A percentile compares a stretch with the other conserved stretches of the same genome.
Evolutionary conservation across 192 early-diverging fungal genomes (phyloP).

Genomic region (Podila horticola): DNA sequence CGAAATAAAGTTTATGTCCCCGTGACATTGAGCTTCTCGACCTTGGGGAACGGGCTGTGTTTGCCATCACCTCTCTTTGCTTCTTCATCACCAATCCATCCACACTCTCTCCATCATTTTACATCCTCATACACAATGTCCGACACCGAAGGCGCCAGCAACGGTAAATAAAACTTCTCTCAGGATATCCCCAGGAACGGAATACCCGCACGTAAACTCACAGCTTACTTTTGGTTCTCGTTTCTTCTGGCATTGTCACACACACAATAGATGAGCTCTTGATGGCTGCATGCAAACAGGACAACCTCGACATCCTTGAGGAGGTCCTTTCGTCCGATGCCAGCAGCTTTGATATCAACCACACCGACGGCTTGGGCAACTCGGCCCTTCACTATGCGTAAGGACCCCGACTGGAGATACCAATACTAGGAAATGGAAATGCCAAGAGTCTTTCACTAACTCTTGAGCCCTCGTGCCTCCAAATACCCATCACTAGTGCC

Average conservation of each 20-base stretch:
- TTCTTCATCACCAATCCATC: not conserved
- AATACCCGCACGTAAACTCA: not conserved
- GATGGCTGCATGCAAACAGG: slow-evolving; percentile 75
- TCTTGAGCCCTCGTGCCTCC: not conserved
- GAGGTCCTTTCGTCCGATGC: slow-evolving; percentile 61
- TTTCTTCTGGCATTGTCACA: not conserved
- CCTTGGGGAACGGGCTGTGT: not conserved
- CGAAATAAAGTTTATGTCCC: not conserved
- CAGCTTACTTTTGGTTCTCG: slow-evolving; percentile 1
- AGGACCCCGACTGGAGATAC: too few species aligned
- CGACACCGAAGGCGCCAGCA: slow-evolving; percentile 37
- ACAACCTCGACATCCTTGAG: slow-evolving; percentile 73
- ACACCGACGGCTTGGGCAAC: slow-evolving; percentile 69
- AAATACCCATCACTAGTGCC: slow-evolving; percentile 40
- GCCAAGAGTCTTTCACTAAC: too few species aligned
- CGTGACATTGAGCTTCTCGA: not conserved
- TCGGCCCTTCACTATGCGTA: slow-evolving; percentile 77
- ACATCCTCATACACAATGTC: slow-evolving; percentile 18
- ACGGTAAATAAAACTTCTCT: slow-evolving; percentile 19
- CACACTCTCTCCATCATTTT: not conserved
- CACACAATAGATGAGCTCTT: slow-evolving; percentile 68
- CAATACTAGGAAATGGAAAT: too few species aligned
- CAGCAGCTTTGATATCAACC: slow-evolving; percentile 65
- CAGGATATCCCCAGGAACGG: too few species aligned
- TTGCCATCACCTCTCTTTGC: not conserved